Evolutionary conservation across 495 filamentous ascomycete species (phyloP).

Genomic region (Friedmanniomyces simplex): DNA sequence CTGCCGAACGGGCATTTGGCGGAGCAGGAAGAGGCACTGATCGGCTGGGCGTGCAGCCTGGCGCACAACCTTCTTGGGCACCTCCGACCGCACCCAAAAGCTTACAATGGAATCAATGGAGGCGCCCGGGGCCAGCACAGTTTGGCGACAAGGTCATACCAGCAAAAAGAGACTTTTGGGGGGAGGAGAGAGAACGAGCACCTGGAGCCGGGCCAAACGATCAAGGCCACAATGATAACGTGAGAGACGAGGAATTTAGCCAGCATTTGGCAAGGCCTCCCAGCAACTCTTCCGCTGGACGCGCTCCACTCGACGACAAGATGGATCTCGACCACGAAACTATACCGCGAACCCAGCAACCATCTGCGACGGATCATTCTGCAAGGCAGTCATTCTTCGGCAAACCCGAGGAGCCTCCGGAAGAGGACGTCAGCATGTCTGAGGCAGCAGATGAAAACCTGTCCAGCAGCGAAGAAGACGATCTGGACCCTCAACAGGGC

Average conservation of each 20-base stretch:
- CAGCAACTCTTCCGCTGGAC: background rate
- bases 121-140: conserved; percentile 22
- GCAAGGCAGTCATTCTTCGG: conserved; percentile 21
- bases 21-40: background rate
- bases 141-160: conserved; percentile 16
- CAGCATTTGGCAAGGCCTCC: background rate
- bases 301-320: background rate
- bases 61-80: conserved; percentile 9
- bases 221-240: background rate
- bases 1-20: conserved; percentile 15
- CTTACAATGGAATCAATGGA: conserved; percentile 28
- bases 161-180: conserved; percentile 23
- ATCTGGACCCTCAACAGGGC: conserved; percentile 30
- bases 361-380: conserved; percentile 6
- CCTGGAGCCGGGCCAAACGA: background rate
- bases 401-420: conserved; percentile 1
- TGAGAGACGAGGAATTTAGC: background rate
- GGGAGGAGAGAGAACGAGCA: conserved; percentile 18
- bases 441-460: conserved; percentile 19
- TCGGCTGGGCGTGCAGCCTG: conserved; percentile 3
- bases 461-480: conserved; percentile 30
- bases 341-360: background rate
- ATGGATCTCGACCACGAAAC: conserved; percentile 12
- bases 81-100: conserved; percentile 18
- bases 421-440: conserved; percentile 6